Evolutionary conservation across 2,329 filamentous ascomycete species (phyloP), one percentile per base, ranked within the genome.

Genomic region (Aureobasidium sp.): DNA sequence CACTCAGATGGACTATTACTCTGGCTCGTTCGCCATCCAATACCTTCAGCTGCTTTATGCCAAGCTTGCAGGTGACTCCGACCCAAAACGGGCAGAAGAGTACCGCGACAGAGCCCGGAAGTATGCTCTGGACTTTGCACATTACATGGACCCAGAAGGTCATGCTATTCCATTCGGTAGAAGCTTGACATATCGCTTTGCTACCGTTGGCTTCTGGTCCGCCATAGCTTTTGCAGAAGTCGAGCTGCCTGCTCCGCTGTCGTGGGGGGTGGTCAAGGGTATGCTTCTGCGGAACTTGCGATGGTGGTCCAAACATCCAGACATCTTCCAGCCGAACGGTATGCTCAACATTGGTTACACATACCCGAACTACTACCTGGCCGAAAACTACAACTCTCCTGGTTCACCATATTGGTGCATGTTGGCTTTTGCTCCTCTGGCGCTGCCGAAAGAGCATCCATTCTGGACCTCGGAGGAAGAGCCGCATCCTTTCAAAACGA

Each of bases 1-100:
- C 62, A 87, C 89, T 63, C 89, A 92, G 73, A 91, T 92, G 85
- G 89, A 92, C 72, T 92, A 92, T 70, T 93, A 92, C 73, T 91
- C 87, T 0, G 89, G 88, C 11, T 89, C 87, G 63, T 92, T 91
- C 70, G 89, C 89, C 1, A 93, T 92, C 62, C 89, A 92, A 67
- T 89, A 90, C 67, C 76, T 91, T 5, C 89, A 93, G 71, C 81
- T 93, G 0, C 77, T 92, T 0, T 93, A 92, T 66, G 83, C 87
- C 36, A 89, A 89, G 65, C 74, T 92, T 1, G 87, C 86, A 1
- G 85, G 80, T 1, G 81, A 87, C 1, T 76, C 76, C 11, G 89
- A 92, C 67, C 84, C 84, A 0, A 79, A 79, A 34, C 82, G 88
- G 27, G 85, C 87, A 0, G 82, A 80, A 62, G 85, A 89, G 71